A percentile compares a stretch with the other conserved stretches of the same genome.
These are phyloP conservation scores for Cladosporium sp. DNA, from an alignment of 2,329 filamentous ascomycete genomes.

Conservation along the genomic window DNA sequence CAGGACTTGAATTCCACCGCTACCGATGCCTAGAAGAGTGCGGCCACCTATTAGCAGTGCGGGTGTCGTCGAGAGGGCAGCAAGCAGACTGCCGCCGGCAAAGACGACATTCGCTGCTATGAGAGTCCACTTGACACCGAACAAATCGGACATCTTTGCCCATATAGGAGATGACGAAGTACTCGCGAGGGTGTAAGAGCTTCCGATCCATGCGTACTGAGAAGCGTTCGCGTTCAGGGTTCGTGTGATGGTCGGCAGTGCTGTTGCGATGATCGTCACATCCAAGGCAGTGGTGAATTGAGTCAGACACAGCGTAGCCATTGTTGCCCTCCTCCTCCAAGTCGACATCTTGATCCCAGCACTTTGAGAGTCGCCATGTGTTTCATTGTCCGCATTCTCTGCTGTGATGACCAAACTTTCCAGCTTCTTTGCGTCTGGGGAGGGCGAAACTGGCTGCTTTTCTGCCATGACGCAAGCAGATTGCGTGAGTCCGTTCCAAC, in stretches of 20 bases:
- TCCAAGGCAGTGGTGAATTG: slow-evolving; percentile 4
- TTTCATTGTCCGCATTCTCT: too few species aligned
- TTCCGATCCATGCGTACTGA: slow-evolving; percentile 51
- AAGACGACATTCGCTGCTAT: slow-evolving; percentile 50
- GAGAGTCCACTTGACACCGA: slow-evolving; percentile 57
- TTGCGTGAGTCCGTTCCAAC: too few species aligned
- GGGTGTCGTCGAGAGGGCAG: slow-evolving; percentile 16
- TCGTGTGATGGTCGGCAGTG: slow-evolving; percentile 49
- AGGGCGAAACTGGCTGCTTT: too few species aligned
- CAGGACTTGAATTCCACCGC: slow-evolving; percentile 41
- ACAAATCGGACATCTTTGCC: slow-evolving; percentile 62
- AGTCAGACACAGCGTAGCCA: not conserved
- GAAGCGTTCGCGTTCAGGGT: slow-evolving; percentile 37
- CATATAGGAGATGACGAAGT: slow-evolving; percentile 50
- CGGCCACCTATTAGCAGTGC: slow-evolving; percentile 48
- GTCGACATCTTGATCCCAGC: not conserved
- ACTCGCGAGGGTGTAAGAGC: slow-evolving; percentile 45
- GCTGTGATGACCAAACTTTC: too few species aligned
- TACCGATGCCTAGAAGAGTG: slow-evolving; percentile 49
- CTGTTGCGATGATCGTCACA: slow-evolving; percentile 54
- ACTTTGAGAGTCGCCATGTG: too few species aligned
- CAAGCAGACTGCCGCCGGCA: slow-evolving; percentile 16
- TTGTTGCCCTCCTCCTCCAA: not conserved
- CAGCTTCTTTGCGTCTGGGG: too few species aligned
- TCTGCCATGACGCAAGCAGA: too few species aligned